Evolutionary conservation across 495 filamentous ascomycete species (phyloP).

Genomic region (Amphirosellinia nigrospora): DNA sequence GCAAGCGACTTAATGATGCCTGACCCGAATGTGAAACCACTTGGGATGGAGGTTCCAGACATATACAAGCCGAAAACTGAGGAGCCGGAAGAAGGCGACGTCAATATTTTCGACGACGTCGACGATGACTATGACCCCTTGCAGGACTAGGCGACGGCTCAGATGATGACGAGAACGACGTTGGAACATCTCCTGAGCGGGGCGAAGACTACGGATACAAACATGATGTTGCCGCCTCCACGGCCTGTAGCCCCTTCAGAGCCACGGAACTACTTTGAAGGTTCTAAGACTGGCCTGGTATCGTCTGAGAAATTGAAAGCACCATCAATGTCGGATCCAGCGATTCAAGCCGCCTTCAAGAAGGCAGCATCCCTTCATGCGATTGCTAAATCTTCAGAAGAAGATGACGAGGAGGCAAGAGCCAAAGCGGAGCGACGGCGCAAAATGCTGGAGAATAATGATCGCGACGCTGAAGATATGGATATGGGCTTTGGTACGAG

Average conservation of each 20-base stretch:
- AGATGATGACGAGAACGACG: conserved; percentile 55
- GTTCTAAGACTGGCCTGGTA: conserved; percentile 51
- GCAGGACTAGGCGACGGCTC: conserved; percentile 69
- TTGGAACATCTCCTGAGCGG: conserved; percentile 50
- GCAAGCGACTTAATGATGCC: conserved; percentile 64
- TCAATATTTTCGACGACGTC: conserved; percentile 85
- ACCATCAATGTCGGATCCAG: conserved; percentile 71
- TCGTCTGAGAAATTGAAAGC: conserved; percentile 55
- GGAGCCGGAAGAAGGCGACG: conserved; percentile 66
- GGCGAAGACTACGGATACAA: conserved; percentile 37
- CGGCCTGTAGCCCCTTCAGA: conserved; percentile 35
- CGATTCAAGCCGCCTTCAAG: conserved; percentile 81
- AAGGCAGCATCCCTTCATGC: conserved; percentile 78
- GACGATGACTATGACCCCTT: conserved; percentile 90
- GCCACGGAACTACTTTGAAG: conserved; percentile 67
- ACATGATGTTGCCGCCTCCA: conserved; percentile 53
- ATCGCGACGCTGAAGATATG: conserved; percentile 88
- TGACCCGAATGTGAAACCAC: conserved; percentile 66
- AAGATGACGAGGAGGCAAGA: conserved; percentile 47
- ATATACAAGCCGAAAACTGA: conserved; percentile 54
- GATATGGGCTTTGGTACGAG: conserved; percentile 93
- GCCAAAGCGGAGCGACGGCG: conserved; percentile 68
- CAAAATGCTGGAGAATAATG: conserved; percentile 75
- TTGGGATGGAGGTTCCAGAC: conserved; percentile 82
- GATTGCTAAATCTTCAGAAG: conserved; percentile 49